These are phyloP conservation scores for Chaetomiaceae sp. DNA, from an alignment of 2,329 filamentous ascomycete genomes.

Conservation along the genomic window DNA sequence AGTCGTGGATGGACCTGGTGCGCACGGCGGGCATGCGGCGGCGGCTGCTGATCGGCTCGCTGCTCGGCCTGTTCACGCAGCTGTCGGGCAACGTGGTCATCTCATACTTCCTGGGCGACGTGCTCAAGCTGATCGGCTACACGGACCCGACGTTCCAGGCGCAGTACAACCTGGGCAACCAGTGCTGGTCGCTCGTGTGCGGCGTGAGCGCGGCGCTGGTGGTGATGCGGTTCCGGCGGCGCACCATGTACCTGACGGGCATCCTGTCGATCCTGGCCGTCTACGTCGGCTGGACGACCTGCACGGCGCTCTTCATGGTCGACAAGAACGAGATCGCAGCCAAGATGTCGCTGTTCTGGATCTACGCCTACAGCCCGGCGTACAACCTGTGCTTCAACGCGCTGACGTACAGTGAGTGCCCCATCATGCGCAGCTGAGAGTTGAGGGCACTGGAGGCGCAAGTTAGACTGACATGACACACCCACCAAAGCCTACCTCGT, in stretches of 20 bases:
- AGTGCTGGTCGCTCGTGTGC: constrained; percentile 42
- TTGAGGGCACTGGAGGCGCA: too few species aligned
- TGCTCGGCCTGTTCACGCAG: constrained; percentile 49
- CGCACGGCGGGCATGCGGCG: constrained; percentile 44
- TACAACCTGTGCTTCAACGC: constrained; percentile 65
- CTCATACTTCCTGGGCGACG: constrained; percentile 44
- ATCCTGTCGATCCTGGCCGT: constrained; percentile 43
- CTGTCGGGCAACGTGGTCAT: constrained; percentile 47
- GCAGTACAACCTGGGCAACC: constrained; percentile 42
- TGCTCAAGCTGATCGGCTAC: constrained; percentile 41
- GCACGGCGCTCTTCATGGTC: constrained; percentile 33
- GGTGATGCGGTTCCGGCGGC: constrained; percentile 39
- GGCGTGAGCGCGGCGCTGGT: constrained; percentile 38
- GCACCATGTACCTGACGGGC: constrained; percentile 47
- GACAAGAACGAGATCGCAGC: constrained; percentile 31
- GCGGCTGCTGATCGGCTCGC: constrained; percentile 41
- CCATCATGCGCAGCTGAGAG: too few species aligned
- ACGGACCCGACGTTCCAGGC: constrained; percentile 35
- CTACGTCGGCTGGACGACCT: constrained; percentile 42
- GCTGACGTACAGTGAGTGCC: constrained; percentile 53
- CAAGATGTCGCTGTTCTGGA: constrained; percentile 47
- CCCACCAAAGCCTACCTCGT: constrained; percentile 28
- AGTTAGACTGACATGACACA: too few species aligned
- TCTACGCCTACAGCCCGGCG: constrained; percentile 51
- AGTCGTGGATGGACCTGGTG: constrained; percentile 48